These are phyloP conservation scores for Venturiaceae sp. DNA, from an alignment of 2,329 filamentous ascomycete genomes.

Conservation along the genomic window DNA sequence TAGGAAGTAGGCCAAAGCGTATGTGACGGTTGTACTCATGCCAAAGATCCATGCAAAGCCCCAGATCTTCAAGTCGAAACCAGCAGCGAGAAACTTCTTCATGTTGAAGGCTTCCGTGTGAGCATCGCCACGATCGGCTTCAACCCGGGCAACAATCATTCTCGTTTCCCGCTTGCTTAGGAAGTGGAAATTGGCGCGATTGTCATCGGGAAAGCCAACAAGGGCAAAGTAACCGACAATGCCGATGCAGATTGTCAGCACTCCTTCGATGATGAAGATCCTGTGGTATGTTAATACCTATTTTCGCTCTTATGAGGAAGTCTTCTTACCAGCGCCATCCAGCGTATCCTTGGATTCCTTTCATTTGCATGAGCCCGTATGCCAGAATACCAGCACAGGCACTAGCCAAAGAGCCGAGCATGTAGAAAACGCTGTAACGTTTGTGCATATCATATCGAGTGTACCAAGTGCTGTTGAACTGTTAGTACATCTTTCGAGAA, in stretches of 20 bases:
- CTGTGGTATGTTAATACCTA: constrained; percentile 9
- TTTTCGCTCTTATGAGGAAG: constrained; percentile 16
- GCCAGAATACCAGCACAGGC: constrained; percentile 61
- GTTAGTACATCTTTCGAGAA: neutral
- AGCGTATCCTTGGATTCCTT: constrained; percentile 38
- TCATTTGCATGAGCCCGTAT: constrained; percentile 58
- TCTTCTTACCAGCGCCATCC: constrained; percentile 31
- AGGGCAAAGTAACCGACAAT: constrained; percentile 31
- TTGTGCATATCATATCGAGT: constrained; percentile 57
- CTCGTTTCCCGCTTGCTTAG: constrained; percentile 35
- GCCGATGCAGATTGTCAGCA: constrained; percentile 38
- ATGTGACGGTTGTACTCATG: constrained; percentile 61
- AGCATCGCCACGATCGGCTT: constrained; percentile 45
- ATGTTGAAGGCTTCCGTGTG: constrained; percentile 37
- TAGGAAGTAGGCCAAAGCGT: constrained; percentile 70
- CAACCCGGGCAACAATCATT: constrained; percentile 41
- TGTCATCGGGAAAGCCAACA: constrained; percentile 39
- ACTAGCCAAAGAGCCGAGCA: constrained; percentile 57
- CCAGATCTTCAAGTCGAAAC: constrained; percentile 44
- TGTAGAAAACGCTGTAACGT: constrained; percentile 59
- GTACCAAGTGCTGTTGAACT: constrained; percentile 28
- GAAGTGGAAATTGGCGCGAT: constrained; percentile 32
- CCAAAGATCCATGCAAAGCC: constrained; percentile 44
- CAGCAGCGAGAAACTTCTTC: constrained; percentile 37
- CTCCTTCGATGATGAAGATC: constrained; percentile 43